A percentile compares a stretch with the other conserved stretches of the same genome.
Conservation (phyloP, 768 basidiomycete species). For the Leccinum variicolor region DNA sequence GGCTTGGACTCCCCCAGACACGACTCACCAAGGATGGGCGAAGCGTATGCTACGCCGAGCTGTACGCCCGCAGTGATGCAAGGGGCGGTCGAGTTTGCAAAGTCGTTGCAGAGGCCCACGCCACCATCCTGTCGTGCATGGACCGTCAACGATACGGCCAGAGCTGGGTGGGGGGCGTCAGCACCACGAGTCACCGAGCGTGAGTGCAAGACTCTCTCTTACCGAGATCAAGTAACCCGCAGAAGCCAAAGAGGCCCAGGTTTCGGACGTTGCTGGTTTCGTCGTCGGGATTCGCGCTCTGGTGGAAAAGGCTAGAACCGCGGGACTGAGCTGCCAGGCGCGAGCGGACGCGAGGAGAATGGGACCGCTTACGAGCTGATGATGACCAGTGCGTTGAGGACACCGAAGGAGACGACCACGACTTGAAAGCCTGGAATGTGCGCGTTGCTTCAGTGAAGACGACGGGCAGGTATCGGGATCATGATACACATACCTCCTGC, state of each 20-base stretch:
- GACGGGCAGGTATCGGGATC: neutral
- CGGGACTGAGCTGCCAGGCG: neutral
- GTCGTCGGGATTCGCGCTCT: slow-evolving; percentile 6
- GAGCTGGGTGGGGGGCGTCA: slow-evolving; percentile 11
- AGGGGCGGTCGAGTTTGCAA: slow-evolving; percentile 20
- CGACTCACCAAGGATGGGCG: slow-evolving; percentile 26
- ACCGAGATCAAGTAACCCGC: slow-evolving; percentile 21
- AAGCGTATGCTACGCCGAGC: slow-evolving; percentile 28
- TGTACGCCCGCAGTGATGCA: slow-evolving; percentile 23
- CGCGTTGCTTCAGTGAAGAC: neutral
- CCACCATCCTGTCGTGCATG: slow-evolving; percentile 24
- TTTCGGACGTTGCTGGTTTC: slow-evolving; percentile 25
- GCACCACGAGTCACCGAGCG: neutral
- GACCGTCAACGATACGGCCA: slow-evolving; percentile 23
- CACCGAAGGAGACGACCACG: slow-evolving; percentile 10
- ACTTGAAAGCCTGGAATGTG: slow-evolving; percentile 20
- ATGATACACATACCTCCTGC: slow-evolving; percentile 19
- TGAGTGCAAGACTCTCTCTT: neutral
- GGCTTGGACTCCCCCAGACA: neutral
- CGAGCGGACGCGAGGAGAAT: neutral
- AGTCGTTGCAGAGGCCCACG: slow-evolving; percentile 29
- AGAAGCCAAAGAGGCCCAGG: slow-evolving; percentile 19
- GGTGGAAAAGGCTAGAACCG: slow-evolving; percentile 15
- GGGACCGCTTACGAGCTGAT: slow-evolving; percentile 18
- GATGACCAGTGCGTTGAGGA: slow-evolving; percentile 12